Evolutionary conservation across 441 rosid genomes (phyloP).

Genomic region (Geranium incanum): DNA sequence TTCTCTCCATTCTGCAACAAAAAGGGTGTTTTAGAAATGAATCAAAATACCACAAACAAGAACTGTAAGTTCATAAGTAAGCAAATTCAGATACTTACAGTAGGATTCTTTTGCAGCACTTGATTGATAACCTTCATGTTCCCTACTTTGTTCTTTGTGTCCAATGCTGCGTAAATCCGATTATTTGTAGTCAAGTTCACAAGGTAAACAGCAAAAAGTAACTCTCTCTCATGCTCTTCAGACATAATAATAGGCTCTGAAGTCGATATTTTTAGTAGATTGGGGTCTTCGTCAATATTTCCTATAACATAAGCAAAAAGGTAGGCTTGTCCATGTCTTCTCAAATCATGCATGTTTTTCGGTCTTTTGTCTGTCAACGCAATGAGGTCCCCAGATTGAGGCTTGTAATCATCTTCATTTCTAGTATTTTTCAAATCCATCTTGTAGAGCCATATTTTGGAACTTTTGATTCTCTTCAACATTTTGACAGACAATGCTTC

Average conservation of each 20-base stretch:
- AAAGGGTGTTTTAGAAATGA: neutral
- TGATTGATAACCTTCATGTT: neutral
- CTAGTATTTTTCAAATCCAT: neutral
- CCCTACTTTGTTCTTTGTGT: neutral
- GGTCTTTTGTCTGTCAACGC: conserved; percentile 3
- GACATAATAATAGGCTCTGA: neutral
- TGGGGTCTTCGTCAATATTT: neutral
- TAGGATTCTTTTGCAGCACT: neutral
- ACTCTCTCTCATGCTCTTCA: neutral
- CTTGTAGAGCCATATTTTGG: neutral
- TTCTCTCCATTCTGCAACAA: neutral
- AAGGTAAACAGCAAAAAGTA: neutral
- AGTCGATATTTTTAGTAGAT: neutral
- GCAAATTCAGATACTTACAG: neutral
- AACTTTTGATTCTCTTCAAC: neutral
- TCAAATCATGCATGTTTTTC: neutral
- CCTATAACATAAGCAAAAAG: neutral
- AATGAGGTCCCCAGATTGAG: neutral
- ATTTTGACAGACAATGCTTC: neutral
- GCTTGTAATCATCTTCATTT: neutral
- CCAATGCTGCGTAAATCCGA: neutral
- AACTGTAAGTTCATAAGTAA: neutral
- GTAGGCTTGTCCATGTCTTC: neutral
- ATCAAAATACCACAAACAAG: neutral
- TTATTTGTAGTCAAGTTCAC: conserved; percentile 6